Evolutionary conservation across 108 stramenopile genomes (phyloP).

Genomic region (Fragilaria crotonensis): DNA sequence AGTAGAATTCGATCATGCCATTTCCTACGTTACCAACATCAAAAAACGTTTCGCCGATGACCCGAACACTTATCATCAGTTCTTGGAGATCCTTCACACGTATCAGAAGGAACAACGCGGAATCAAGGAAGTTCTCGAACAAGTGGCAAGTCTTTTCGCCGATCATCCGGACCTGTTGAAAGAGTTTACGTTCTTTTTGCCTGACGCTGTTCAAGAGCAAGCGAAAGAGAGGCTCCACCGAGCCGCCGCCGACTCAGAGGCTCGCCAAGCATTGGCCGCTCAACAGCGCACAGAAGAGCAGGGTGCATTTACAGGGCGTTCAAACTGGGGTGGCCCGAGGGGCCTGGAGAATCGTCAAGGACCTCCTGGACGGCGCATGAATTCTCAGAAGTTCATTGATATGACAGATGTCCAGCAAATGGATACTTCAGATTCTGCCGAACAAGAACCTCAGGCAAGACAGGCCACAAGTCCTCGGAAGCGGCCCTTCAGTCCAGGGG

Average conservation of each 20-base stretch:
- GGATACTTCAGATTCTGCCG: background rate
- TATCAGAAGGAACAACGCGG: slow-evolving; percentile 93
- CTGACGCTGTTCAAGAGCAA: slow-evolving; percentile 90
- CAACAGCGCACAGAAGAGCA: slow-evolving; percentile 5
- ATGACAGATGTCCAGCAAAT: slow-evolving; percentile 40
- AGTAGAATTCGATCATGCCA: slow-evolving; percentile 91
- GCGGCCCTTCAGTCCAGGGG: background rate
- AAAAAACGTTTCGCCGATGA: slow-evolving; percentile 88
- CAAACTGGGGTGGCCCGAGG: slow-evolving; percentile 7
- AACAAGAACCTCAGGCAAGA: too few species aligned
- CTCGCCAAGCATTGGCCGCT: slow-evolving; percentile 54
- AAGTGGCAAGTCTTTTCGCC: slow-evolving; percentile 82
- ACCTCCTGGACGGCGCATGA: background rate
- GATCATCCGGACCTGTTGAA: slow-evolving; percentile 91
- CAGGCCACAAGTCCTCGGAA: background rate
- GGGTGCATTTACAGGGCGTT: background rate
- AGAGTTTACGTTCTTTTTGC: slow-evolving; percentile 92
- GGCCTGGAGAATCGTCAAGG: background rate
- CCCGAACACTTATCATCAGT: slow-evolving; percentile 78
- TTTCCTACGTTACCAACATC: slow-evolving; percentile 89
- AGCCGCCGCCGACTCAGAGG: slow-evolving; percentile 84
- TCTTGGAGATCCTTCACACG: slow-evolving; percentile 90
- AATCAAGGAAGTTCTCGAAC: slow-evolving; percentile 90
- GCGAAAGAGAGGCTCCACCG: slow-evolving; percentile 80
- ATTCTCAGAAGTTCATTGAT: slow-evolving; percentile 50